A percentile compares a stretch with the other conserved stretches of the same genome.
Conservation (phyloP, 495 filamentous ascomycete genomes). For the Glutinoglossum americanum region DNA sequence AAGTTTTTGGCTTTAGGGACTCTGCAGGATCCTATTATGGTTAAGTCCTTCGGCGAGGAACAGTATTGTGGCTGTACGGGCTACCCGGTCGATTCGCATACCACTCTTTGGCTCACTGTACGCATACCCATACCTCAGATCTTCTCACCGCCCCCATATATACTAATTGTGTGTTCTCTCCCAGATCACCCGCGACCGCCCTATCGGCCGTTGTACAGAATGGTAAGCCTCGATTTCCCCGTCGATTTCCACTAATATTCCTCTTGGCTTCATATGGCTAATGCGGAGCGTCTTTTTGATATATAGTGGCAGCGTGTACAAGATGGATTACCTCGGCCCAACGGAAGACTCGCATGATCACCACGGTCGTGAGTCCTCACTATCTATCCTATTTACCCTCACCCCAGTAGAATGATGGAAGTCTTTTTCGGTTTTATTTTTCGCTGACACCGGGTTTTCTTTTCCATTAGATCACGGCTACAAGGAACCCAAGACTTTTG, state of each 20-base stretch:
- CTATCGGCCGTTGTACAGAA: constrained; percentile 80
- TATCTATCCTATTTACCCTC: too few species aligned
- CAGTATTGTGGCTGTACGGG: constrained; percentile 95
- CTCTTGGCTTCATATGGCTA: not conserved
- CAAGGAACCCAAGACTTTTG: constrained; percentile 77
- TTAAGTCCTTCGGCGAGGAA: constrained; percentile 81
- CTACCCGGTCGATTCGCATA: constrained; percentile 75
- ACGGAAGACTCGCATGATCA: constrained; percentile 33
- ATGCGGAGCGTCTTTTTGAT: not conserved
- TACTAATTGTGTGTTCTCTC: not conserved
- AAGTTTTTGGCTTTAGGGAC: constrained; percentile 38
- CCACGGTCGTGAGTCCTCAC: constrained; percentile 9
- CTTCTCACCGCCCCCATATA: not conserved
- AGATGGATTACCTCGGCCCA: constrained; percentile 89
- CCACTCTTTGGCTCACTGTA: constrained; percentile 76
- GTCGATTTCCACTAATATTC: not conserved
- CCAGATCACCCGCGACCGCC: constrained; percentile 73
- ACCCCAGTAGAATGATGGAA: too few species aligned
- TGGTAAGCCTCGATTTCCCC: constrained; percentile 38
- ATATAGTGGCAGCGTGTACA: constrained; percentile 60
- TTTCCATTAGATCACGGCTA: constrained; percentile 27
- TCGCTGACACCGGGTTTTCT: not conserved
- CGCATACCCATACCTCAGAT: constrained; percentile 12
- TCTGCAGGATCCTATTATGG: constrained; percentile 67
- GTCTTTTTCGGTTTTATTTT: too few species aligned